Evolutionary conservation across 371 early-diverging fungal species (phyloP), one percentile per base, ranked within the genome.

Genomic region (Blakeslea trispora): DNA sequence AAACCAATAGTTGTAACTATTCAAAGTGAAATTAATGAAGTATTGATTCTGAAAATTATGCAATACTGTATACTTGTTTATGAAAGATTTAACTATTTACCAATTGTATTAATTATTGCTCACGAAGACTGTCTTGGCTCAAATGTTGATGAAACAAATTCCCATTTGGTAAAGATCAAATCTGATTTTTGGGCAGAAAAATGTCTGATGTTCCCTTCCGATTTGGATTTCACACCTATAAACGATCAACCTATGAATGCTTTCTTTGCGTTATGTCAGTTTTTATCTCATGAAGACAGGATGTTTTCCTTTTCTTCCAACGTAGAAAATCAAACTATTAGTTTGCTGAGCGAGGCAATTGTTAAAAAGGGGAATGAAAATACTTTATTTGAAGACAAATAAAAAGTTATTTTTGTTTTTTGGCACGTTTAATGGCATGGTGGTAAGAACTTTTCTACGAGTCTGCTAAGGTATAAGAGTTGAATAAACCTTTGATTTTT

Each of bases 131-230:
- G 48, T 24, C 55, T 61, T 54, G 61, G 55, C 51, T 55, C 61
- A 55, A 61, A 55, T 3, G 51, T 32, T 55, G 34, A 50, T 45
- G 59, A 61, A 61, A 32, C 8, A 61, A 50, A 61, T 55, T 45
- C 51, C 19, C 55, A 61, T 50, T 55, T 61, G 45, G 45, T 61
- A 50, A 50, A 61, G 50, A 14, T 55, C 50, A 55, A 61, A 50
- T 61, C 55, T 55, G 51, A 45, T 54, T 55, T 61, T 55, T 55
- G 61, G 61, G 61, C 50, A 50, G 55, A 59, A 53, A 59, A 59
- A 59, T 59, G 59, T 59, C 42, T 47, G 48, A 61, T 61, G 55
- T 45, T 61, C 55, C 55, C 55, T 61, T 45, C 51, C 45, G 45
- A 45, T 61, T 61, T 44, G 55, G 31, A 61, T 45, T 23, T 61